Evolutionary conservation across 2,329 filamentous ascomycete genomes (phyloP).

Genomic region (Zasmidium cellare): DNA sequence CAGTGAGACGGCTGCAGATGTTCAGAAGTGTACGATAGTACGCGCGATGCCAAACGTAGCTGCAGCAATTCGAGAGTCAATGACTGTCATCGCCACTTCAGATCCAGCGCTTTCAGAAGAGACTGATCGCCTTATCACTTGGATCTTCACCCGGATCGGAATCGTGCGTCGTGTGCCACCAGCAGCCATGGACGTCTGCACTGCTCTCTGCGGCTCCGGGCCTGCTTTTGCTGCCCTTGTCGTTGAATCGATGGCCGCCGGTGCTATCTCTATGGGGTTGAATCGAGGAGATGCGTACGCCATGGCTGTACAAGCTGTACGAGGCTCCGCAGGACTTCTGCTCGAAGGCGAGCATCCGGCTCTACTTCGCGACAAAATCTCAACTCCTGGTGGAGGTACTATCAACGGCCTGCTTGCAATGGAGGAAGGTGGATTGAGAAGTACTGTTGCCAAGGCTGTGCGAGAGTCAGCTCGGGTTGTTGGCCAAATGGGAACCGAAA

Average conservation of each 20-base stretch:
- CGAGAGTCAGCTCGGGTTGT: constrained; percentile 71
- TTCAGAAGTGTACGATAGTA: constrained; percentile 63
- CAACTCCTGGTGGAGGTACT: constrained; percentile 74
- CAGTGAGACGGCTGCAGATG: constrained; percentile 51
- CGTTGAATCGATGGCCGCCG: constrained; percentile 73
- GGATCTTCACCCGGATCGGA: constrained; percentile 76
- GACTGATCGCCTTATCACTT: constrained; percentile 62
- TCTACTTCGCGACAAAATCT: constrained; percentile 72
- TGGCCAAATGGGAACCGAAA: constrained; percentile 52
- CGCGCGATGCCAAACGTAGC: constrained; percentile 86
- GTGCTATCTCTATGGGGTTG: constrained; percentile 75
- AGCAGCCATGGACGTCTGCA: constrained; percentile 69
- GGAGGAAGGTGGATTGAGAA: constrained; percentile 71
- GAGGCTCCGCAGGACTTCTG: constrained; percentile 69
- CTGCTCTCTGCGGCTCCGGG: constrained; percentile 71
- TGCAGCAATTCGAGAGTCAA: constrained; percentile 73
- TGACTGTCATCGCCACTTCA: constrained; percentile 71
- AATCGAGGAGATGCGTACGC: constrained; percentile 69
- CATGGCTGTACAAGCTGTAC: constrained; percentile 80
- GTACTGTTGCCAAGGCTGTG: constrained; percentile 66
- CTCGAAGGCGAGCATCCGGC: constrained; percentile 72
- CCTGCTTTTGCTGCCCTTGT: constrained; percentile 76
- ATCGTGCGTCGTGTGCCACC: constrained; percentile 68
- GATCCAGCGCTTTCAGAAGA: constrained; percentile 58
- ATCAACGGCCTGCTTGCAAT: constrained; percentile 72